A percentile compares a stretch with the other conserved stretches of the same genome.
These are phyloP conservation scores for Schizophyllum commune DNA, from an alignment of 1,284 basidiomycete species.

Conservation along the genomic window DNA sequence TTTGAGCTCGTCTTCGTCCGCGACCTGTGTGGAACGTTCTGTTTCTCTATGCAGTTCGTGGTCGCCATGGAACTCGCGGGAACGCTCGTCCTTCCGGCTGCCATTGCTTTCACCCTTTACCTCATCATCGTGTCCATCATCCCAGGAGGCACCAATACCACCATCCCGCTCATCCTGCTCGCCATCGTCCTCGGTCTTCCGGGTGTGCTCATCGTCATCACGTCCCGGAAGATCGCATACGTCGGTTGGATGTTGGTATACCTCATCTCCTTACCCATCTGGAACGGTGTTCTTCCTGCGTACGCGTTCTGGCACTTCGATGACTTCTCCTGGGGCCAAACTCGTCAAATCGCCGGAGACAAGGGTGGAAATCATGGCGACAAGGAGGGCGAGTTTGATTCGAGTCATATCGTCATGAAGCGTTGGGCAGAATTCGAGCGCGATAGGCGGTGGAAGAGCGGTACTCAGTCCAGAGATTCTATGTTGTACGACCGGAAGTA, in stretches of 20 bases:
- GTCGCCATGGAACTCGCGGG: conserved; percentile 97
- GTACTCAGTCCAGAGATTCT: conserved; percentile 79
- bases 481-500: conserved; percentile 65
- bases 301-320: conserved; percentile 99
- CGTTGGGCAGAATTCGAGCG: conserved; percentile 98
- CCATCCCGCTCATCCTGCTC: conserved; percentile 92
- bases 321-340: conserved; percentile 99
- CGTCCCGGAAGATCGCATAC: conserved; percentile 89
- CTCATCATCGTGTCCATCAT: conserved; percentile 84
- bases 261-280: conserved; percentile 86
- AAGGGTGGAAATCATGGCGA: conserved; percentile 67
- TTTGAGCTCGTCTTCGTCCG: conserved; percentile 91
- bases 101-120: conserved; percentile 93
- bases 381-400: conserved; percentile 96
- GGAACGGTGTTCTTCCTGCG: conserved; percentile 92
- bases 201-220: conserved; percentile 90
- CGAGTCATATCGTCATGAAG: conserved; percentile 96
- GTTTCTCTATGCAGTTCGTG: conserved; percentile 97
- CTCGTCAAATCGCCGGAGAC: conserved; percentile 79
- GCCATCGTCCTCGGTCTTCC: conserved; percentile 94
- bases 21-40: conserved; percentile 93
- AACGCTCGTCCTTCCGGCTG: conserved; percentile 93
- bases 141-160: conserved; percentile 71
- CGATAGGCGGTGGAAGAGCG: conserved; percentile 88
- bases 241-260: conserved; percentile 98